Evolutionary conservation across 768 basidiomycete genomes (phyloP).

Genomic region (Sporobolomyces pararoseus): DNA sequence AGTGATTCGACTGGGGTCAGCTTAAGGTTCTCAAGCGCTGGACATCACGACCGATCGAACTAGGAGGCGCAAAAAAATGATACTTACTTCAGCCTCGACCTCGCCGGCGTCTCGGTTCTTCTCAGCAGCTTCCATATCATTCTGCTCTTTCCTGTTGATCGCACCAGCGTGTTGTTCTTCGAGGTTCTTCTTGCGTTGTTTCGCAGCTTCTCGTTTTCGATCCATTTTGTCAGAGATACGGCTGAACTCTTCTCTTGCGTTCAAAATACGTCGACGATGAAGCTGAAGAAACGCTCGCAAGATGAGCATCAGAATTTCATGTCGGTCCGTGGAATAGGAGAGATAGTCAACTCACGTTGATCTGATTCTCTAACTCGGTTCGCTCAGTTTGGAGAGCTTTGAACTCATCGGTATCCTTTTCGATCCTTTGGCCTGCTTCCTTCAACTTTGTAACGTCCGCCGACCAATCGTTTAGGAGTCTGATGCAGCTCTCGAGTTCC

Average conservation of each 20-base stretch:
- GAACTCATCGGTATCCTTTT: conserved; percentile 22
- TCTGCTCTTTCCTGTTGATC: conserved; percentile 11
- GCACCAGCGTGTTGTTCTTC: conserved; percentile 30
- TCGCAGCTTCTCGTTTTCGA: conserved; percentile 16
- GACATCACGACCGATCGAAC: not conserved
- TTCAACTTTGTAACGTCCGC: conserved; percentile 24
- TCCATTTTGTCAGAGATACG: conserved; percentile 36
- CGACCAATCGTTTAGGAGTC: conserved; percentile 39
- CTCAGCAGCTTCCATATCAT: conserved; percentile 37
- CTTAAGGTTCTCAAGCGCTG: no score
- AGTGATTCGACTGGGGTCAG: not conserved
- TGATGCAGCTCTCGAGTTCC: conserved; percentile 35
- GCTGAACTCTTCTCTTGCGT: conserved; percentile 28
- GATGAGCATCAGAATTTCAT: not conserved
- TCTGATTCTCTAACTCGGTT: conserved; percentile 28
- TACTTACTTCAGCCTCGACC: conserved; percentile 36
- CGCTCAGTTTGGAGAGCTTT: conserved; percentile 20
- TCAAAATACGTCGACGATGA: conserved; percentile 27
- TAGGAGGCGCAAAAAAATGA: not conserved
- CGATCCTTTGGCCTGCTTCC: conserved; percentile 15
- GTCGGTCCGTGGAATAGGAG: not conserved
- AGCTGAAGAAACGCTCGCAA: conserved; percentile 11
- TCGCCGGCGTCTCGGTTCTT: conserved; percentile 32
- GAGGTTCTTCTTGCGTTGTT: conserved; percentile 25
- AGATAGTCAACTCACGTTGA: conserved; percentile 14